Base-by-base conservation (phyloP, 2,329 filamentous ascomycete genomes). In the Epichloe uncinata region DNA sequence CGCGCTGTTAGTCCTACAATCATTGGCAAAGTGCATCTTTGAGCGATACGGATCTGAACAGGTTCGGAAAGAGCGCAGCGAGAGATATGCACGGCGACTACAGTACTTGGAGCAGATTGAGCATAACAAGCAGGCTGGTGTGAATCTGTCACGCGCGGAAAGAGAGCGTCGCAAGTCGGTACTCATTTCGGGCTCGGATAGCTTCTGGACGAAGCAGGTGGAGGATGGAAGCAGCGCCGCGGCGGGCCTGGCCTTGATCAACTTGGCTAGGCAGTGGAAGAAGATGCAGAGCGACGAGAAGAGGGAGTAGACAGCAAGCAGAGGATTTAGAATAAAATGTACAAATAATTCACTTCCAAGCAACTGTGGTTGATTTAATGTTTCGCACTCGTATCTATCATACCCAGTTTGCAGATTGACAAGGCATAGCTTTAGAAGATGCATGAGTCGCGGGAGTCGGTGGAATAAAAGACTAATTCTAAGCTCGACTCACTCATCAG, bases 1-100 rank as follows among this genome's bases (percentile, higher is more conserved):
- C 60, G 66, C 82, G 30, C 86, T 86, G 58, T 72, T 89, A 4
- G 64, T 80, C 6, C 69, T 84, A 0, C 77, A 82, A 0, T 58
- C 65, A 1, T 38, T 67, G 0, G 66, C 70, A 1, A 60, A 62
- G 13, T 67, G 61, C 30, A 49, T 65, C 0, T 65, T 73, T 6
- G 56, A 67, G 16, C 61, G 63, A 2, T 58, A 66, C 8, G 69
- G 70, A 0, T 72, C 69, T 0, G 63, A 67, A 35, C 62, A 69
- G 26, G 67, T 71, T 5, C 64, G 69, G 8, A 60, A 61, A 7
- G 66, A 72, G 52, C 60, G 68, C n/a, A 59, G 65, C 45, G 59
- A 66, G 51, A 63, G 63, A 1, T 73, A 71, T 46, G 63, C 64
- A 0, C 57, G 60, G 6, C 65, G 70, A 0, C 60, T 66, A 2